These are phyloP conservation scores for Sporisorium reilianum DNA, from an alignment of 1,284 basidiomycete species.

Conservation along the genomic window DNA sequence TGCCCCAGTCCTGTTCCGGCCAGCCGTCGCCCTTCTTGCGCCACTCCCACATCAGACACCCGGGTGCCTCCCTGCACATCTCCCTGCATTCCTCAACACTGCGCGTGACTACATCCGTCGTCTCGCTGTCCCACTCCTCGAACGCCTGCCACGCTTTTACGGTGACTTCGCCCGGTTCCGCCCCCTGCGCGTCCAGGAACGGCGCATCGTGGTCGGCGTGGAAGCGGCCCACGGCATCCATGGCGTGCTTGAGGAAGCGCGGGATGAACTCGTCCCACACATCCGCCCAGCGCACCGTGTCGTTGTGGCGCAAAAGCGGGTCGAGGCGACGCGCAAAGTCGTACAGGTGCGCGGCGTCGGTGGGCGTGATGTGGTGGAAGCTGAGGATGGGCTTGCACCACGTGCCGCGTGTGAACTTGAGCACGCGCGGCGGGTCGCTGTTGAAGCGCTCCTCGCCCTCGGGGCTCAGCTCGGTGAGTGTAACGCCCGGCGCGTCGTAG, in stretches of 20 bases:
- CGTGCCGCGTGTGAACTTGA: slow-evolving; percentile 22
- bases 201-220: neutral
- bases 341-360: slow-evolving; percentile 35
- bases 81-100: slow-evolving; percentile 16
- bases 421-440: slow-evolving; percentile 23
- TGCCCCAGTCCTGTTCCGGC: neutral
- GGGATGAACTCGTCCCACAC: slow-evolving; percentile 47
- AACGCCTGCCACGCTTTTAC: slow-evolving; percentile 35
- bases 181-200: neutral
- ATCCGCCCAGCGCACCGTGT: slow-evolving; percentile 24
- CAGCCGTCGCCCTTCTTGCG: neutral
- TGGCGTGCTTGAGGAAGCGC: slow-evolving; percentile 8
- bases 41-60: slow-evolving; percentile 43
- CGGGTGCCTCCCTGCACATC: slow-evolving; percentile 2
- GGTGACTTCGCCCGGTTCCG: slow-evolving; percentile 19
- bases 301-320: slow-evolving; percentile 3
- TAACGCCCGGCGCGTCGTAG: slow-evolving; percentile 23
- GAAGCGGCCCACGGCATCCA: neutral
- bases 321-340: slow-evolving; percentile 37
- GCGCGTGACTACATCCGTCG: slow-evolving; percentile 2
- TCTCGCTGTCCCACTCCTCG: slow-evolving; percentile 38
- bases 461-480: slow-evolving; percentile 13
- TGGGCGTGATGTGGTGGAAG: slow-evolving; percentile 49
- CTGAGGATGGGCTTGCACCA: slow-evolving; percentile 45
- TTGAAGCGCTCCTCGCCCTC: slow-evolving; percentile 36